These are phyloP conservation scores for Pleurozium schreberi DNA, from an alignment of 225 moss, liverwort and hornwort species.

Conservation along the genomic window DNA sequence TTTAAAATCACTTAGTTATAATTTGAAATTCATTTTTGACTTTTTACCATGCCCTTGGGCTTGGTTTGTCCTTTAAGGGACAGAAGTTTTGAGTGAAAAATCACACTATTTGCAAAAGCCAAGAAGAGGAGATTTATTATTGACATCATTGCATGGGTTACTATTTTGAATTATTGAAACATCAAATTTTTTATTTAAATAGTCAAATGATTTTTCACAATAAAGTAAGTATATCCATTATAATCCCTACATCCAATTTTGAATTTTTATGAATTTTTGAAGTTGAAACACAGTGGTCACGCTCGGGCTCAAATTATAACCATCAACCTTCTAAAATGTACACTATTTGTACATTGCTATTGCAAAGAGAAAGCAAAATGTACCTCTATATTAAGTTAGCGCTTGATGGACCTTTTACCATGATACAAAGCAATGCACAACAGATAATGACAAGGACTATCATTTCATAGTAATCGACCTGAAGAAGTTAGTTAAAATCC, in stretches of 20 bases:
- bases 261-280: neutral
- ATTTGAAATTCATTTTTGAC: no score
- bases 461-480: neutral
- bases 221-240: neutral
- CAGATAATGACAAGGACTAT: neutral
- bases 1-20: no score
- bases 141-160: neutral
- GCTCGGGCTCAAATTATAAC: accelerated
- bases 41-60: no score
- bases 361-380: neutral
- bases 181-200: neutral
- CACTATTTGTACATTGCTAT: neutral
- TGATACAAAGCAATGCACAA: neutral
- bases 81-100: no score
- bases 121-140: no score
- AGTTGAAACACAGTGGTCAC: accelerated
- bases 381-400: neutral
- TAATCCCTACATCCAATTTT: neutral
- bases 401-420: no score
- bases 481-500: neutral
- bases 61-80: no score
- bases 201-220: neutral
- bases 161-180: neutral
- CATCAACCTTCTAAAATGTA: no score
- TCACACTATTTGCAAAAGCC: no score